Base-by-base conservation (phyloP, 768 basidiomycete species). In the Leccinum fibrillosum region DNA sequence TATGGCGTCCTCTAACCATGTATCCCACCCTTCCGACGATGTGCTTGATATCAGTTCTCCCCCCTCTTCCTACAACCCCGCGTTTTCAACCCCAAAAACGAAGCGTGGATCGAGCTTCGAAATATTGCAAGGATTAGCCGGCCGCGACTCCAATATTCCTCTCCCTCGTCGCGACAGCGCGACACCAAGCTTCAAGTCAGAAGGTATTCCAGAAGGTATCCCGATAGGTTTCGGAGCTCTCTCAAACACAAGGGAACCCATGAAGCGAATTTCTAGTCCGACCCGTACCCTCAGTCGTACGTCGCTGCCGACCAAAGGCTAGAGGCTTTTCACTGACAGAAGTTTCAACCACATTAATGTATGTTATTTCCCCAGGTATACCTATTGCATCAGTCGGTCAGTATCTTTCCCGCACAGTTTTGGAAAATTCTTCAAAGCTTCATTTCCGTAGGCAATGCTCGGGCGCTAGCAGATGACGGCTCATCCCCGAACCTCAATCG, bases 261-360 rank as follows among this genome's bases (percentile, higher is more conserved):
- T 77, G 66, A 86, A 83, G 69, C 82, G 89, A 34, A 69, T 76
- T 35, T 78, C 83, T 6, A 92, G 89, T 67, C 90, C 90, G 54
- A 91, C 88, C 7, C 79, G 90, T 37, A 88, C 88, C 49, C 75
- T 90, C 39, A 90, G 89, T 76, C 86, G 90, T 91, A 77, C 67
- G 90, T 85, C 54, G 51, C 56, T 59, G 62, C 51, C 63, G 45
- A 15, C 8, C 66, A 51, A 68, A 61, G 47, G 63, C 59, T 65
- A 58, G 55, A 60, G 25, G 51, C 62, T 53, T 62, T 63, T 57
- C 68, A 57, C 58, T 68, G 49, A 51, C 57, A 49, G 50, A 48
- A 56, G 50, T 58, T 62, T 63, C 64, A 62, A 66, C 47, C 61
- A 0, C 60, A 44, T 70, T 64, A 57, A 65, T 66, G 60, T 52